These are phyloP conservation scores for Conringia planisiliqua DNA, from an alignment of 345 rosid genomes.

Conservation along the genomic window DNA sequence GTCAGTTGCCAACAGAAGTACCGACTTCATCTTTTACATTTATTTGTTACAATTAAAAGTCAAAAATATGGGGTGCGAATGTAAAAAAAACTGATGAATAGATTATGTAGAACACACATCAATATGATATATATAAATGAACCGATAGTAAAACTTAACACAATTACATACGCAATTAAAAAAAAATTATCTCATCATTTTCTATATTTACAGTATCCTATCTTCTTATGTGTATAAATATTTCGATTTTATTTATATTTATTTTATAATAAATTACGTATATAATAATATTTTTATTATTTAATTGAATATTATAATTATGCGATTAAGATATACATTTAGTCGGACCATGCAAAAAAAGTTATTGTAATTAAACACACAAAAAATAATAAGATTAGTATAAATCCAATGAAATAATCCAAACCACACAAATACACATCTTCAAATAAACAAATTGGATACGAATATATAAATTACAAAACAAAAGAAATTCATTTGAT, in stretches of 20 bases:
- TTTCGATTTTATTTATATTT: too few relatives aligned
- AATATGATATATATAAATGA: too few relatives aligned
- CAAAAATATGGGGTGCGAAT: too few relatives aligned
- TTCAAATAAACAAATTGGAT: background rate
- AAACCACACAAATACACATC: conserved; percentile 23
- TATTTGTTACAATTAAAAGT: too few relatives aligned
- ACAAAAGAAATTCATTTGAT: background rate
- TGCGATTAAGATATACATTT: background rate
- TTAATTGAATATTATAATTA: background rate
- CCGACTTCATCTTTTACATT: too few relatives aligned
- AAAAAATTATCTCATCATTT: too few relatives aligned
- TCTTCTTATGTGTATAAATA: background rate
- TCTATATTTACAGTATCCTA: background rate
- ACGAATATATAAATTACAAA: background rate
- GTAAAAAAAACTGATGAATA: too few relatives aligned
- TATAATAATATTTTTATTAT: background rate
- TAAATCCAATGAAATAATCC: conserved; percentile 15
- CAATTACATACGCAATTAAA: too few relatives aligned
- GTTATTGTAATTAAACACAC: background rate
- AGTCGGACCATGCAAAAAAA: background rate
- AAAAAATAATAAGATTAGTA: background rate
- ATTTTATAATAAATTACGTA: too few relatives aligned
- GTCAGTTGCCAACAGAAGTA: too few relatives aligned
- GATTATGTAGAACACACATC: too few relatives aligned
- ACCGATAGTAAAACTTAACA: too few relatives aligned